Evolutionary conservation across 495 filamentous ascomycete species (phyloP).

Genomic region (Halenospora varia): DNA sequence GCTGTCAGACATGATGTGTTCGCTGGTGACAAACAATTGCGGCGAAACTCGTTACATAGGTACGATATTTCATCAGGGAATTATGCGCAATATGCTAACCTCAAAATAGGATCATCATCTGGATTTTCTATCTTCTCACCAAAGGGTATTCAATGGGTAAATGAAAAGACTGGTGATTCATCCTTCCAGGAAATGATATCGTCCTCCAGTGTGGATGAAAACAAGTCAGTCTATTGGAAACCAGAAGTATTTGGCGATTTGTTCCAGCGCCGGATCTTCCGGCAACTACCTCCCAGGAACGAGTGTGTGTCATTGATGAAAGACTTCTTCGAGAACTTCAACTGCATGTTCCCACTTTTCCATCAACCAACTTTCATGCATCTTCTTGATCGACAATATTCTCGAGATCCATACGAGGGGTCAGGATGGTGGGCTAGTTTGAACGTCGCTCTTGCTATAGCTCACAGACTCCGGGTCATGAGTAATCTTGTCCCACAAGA

Average conservation of each 20-base stretch:
- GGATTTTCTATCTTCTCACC: constrained; percentile 98
- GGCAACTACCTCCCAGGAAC: constrained; percentile 72
- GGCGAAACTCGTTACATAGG: constrained; percentile 97
- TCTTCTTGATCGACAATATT: constrained; percentile 89
- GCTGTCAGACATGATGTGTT: constrained; percentile 98
- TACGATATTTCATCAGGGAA: constrained; percentile 36
- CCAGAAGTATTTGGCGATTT: constrained; percentile 91
- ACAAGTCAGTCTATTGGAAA: constrained; percentile 95
- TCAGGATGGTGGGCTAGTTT: constrained; percentile 98
- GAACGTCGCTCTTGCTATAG: constrained; percentile 89
- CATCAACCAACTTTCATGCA: constrained; percentile 99
- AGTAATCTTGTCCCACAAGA: constrained; percentile 85
- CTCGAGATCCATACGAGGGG: constrained; percentile 85
- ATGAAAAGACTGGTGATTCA: constrained; percentile 90
- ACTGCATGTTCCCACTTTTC: constrained; percentile 96
- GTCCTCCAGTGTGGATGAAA: constrained; percentile 72
- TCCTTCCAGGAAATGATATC: constrained; percentile 97
- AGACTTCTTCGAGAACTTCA: constrained; percentile 97
- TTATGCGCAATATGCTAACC: constrained; percentile 5
- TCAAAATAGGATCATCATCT: constrained; percentile 76
- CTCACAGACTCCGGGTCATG: constrained; percentile 91
- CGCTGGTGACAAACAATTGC: constrained; percentile 93
- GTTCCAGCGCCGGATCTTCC: constrained; percentile 83
- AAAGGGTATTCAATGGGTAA: constrained; percentile 98
- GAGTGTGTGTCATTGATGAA: constrained; percentile 79